Evolutionary conservation across 2,329 filamentous ascomycete species (phyloP), one percentile per base, ranked within the genome.

Genomic region (Shiraia sp.): DNA sequence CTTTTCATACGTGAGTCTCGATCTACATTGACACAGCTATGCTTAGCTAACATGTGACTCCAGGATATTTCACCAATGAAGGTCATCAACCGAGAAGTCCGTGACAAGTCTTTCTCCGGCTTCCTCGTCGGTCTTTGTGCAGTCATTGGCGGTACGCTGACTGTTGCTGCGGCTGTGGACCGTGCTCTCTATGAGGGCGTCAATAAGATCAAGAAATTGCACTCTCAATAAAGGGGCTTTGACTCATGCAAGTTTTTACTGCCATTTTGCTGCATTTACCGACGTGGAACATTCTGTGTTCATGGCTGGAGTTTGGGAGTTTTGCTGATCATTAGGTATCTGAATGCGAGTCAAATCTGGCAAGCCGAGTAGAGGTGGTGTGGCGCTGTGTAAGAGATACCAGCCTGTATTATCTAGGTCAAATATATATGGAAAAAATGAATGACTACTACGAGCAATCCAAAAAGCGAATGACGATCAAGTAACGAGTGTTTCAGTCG

Each of bases 61-160:
- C 42, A 91, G 87, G 93, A 99, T 61, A 99, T 99, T 69, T 97
- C 92, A 2, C 93, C 93, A 4, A 99, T 99, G 93, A 99, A 97
- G 75, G 92, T 99, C 47, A 87, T 99, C 73, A 99, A 99, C 76
- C 87, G 91, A 40, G 95, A 99, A 75, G 86, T 88, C 55, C 83
- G 89, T 32, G 78, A 85, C 47, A 97, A 97, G 78, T 87, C 87
- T 4, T 95, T 99, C 69, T 83, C 89, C 0, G 88, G 88, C 13
- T 99, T 99, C 77, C 72, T 99, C 44, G 92, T 93, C 1, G 93
- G 93, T 33, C 82, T 99, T 14, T 99, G 93, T 69, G 92, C 92
- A 26, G 87, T 97, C 47, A 85, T 99, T 36, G 93, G 93, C 48
- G 93, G 93, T 55, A 99, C 93, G 0, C 73, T 99, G 54, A 99